Percentiles rank a stretch among this genome's conserved stretches.
phyloP scores from a whole-genome alignment of 257 asterid genomes.

The Petrea volubilis region DNA sequence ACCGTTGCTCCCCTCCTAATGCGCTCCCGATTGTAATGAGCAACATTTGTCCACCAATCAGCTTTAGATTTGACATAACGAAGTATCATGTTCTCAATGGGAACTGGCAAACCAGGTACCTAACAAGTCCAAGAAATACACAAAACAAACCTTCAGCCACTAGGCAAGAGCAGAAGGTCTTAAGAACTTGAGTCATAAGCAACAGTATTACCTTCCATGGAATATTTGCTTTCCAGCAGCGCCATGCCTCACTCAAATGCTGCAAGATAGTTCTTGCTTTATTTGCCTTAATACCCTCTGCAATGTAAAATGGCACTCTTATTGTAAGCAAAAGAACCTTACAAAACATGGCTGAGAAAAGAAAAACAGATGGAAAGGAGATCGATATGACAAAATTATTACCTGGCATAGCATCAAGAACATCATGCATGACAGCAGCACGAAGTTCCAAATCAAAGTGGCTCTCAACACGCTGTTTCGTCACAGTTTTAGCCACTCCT shows the following conservation, averaged over 20 bases:
- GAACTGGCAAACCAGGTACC: slow-evolving; percentile 99
- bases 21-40: slow-evolving; percentile 98
- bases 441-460: slow-evolving; percentile 99
- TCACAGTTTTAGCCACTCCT: slow-evolving; percentile 99
- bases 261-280: slow-evolving; percentile 98
- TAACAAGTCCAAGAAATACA: slow-evolving; percentile 19
- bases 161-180: neutral
- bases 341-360: neutral
- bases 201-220: slow-evolving; percentile 81
- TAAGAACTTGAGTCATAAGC: neutral
- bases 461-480: slow-evolving; percentile 99
- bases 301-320: slow-evolving; percentile 15
- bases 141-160: slow-evolving; percentile 2
- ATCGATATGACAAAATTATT: slow-evolving; percentile 6
- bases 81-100: slow-evolving; percentile 98
- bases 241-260: slow-evolving; percentile 99
- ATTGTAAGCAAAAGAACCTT: neutral
- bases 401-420: slow-evolving; percentile 99
- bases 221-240: slow-evolving; percentile 99
- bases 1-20: slow-evolving; percentile 99
- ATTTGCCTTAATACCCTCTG: slow-evolving; percentile 97
- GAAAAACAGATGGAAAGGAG: neutral
- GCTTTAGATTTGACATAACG: slow-evolving; percentile 99
- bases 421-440: slow-evolving; percentile 99
- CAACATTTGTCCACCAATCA: slow-evolving; percentile 99